phyloP scores from a whole-genome alignment of 371 early-diverging fungal species.

The Lichtheimia hyalospora region DNA sequence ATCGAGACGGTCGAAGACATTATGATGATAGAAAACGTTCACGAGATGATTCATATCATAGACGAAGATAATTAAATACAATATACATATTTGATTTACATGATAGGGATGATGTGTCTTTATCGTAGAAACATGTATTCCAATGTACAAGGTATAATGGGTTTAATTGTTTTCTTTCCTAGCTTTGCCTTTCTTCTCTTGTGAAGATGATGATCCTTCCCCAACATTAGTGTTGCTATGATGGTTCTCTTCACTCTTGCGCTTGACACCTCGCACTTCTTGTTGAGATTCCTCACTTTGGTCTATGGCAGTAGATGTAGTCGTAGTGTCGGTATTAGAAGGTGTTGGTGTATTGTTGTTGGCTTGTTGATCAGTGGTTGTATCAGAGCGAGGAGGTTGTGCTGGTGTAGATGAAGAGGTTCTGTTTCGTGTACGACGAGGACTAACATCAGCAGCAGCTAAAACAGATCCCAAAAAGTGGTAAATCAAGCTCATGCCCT shows the following conservation, averaged over 20 bases:
- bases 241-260: not conserved
- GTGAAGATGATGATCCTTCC: not conserved
- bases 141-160: not conserved
- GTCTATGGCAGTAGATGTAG: not conserved
- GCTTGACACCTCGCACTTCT: not conserved
- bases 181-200: conserved; percentile 2
- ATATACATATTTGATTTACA: not conserved
- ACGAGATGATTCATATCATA: conserved; percentile 6
- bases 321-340: not conserved
- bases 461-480: conserved; percentile 48
- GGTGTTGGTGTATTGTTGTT: not conserved
- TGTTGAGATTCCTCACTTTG: not conserved
- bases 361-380: not conserved
- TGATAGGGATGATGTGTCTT: not conserved
- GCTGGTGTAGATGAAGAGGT: conserved; percentile 1
- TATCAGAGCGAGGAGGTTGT: not conserved
- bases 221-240: not conserved
- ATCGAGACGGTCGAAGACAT: conserved; percentile 3
- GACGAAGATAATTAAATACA: not conserved
- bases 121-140: too few species aligned
- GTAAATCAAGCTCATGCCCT: conserved; percentile 48
- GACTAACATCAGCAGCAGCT: conserved; percentile 39
- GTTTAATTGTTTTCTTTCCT: not conserved
- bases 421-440: conserved; percentile 15
- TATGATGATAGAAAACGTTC: conserved; percentile 11